Evolutionary conservation across 2,329 filamentous ascomycete species (phyloP), one percentile per base, ranked within the genome.

Genomic region (Pyricularia grisea): DNA sequence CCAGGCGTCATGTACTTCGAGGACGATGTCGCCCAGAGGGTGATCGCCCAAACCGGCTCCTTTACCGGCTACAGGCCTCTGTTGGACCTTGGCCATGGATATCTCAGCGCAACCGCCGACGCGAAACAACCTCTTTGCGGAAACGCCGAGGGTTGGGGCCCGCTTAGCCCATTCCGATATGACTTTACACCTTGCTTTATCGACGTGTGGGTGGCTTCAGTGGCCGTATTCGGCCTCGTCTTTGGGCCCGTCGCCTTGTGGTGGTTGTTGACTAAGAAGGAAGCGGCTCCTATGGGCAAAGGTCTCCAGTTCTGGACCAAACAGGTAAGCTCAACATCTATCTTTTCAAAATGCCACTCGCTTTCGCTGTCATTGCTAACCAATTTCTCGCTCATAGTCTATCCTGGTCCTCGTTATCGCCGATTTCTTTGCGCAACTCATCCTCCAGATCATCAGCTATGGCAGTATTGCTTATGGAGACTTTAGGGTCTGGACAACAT

Each of bases 171-270:
- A 50, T 84, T 89, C 73, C 87, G 94, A 78, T 97, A 93, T 79
- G 95, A 99, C 81, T 93, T 99, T 75, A 98, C 95, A 20, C 94
- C 95, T 60, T 99, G 95, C 82, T 99, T 99, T 77, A 89, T 98
- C 75, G 96, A 99, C 78, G 87, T 97, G 27, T 94, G 92, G 88
- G 87, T 98, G 70, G 88, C 91, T 42, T 81, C 85, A 1, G 92
- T 97, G 31, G 92, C 92, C 10, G 84, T 84, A 17, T 96, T 90
- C 81, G 94, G 94, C 20, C 83, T 97, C 28, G 69, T 97, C 28
- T 85, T 90, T 72, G 95, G 95, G 70, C 84, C 88, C 9, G 84
- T 89, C 65, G 93, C 94, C 33, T 81, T 97, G 61, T 94, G 90
- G 88, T 92, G 92, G 82, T 83, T 98, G 68, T 78, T 93, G 69